phyloP scores from a whole-genome alignment of 495 filamentous ascomycete species.

The Penicillium diatomitis region DNA sequence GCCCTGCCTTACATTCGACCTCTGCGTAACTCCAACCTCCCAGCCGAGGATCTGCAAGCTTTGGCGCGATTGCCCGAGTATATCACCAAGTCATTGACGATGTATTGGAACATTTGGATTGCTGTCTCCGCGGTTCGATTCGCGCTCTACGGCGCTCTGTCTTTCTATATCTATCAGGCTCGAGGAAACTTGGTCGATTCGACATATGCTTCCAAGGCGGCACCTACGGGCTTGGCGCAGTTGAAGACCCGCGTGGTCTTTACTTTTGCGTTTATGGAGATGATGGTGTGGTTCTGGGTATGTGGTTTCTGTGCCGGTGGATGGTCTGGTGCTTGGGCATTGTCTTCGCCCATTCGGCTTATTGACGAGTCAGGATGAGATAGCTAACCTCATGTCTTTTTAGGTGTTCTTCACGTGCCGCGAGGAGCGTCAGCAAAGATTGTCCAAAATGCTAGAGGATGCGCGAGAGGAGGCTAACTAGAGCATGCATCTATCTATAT shows the following conservation, averaged over 20 bases:
- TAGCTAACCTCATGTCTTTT: conserved; percentile 31
- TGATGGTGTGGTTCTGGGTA: conserved; percentile 83
- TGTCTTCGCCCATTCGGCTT: too few relatives aligned
- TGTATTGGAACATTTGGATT: conserved; percentile 69
- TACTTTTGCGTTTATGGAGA: conserved; percentile 75
- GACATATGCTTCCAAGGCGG: conserved; percentile 17
- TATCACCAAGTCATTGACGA: conserved; percentile 20
- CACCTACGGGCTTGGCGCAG: conserved; percentile 37
- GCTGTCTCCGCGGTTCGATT: conserved; percentile 61
- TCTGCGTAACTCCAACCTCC: conserved; percentile 17
- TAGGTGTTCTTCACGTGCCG: conserved; percentile 35
- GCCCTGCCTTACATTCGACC: conserved; percentile 22
- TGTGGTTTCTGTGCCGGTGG: neutral
- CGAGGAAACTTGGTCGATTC: conserved; percentile 32
- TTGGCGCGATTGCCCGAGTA: conserved; percentile 32
- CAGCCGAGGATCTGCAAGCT: conserved; percentile 19
- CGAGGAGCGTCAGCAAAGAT: conserved; percentile 35
- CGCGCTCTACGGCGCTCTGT: conserved; percentile 52
- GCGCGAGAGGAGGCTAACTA: conserved; percentile 11
- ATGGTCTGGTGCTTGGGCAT: neutral
- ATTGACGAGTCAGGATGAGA: neutral
- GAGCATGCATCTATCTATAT: neutral
- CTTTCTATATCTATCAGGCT: conserved; percentile 60
- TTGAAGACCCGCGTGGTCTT: conserved; percentile 76
- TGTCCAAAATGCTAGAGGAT: conserved; percentile 27